A percentile compares a stretch with the other conserved stretches of the same genome.
Evolutionary conservation across 2,329 filamentous ascomycete species (phyloP).

Genomic region (Colletotrichum phormii): DNA sequence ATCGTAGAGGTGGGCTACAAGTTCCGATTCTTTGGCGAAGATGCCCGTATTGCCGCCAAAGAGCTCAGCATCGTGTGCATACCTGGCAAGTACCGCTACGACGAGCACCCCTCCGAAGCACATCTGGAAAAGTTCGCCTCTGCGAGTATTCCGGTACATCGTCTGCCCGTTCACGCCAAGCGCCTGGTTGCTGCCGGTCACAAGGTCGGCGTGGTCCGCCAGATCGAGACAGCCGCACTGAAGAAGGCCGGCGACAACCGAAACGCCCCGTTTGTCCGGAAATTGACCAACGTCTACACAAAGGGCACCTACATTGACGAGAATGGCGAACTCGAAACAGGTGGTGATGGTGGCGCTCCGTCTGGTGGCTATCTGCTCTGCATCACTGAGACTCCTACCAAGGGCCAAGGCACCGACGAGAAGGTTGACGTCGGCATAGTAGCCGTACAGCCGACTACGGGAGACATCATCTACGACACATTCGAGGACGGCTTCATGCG

Average conservation of each 20-base stretch:
- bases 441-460: conserved; percentile 94
- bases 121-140: conserved; percentile 94
- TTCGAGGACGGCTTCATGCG: conserved; percentile 99
- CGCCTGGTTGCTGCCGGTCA: conserved; percentile 90
- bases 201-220: conserved; percentile 95
- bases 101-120: conserved; percentile 93
- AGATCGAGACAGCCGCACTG: conserved; percentile 93
- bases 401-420: conserved; percentile 86
- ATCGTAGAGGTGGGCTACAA: conserved; percentile 98
- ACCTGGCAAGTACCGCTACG: conserved; percentile 92
- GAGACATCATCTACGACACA: conserved; percentile 94
- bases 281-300: conserved; percentile 96
- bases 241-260: conserved; percentile 96
- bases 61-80: conserved; percentile 96
- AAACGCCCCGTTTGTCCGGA: conserved; percentile 90
- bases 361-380: conserved; percentile 91
- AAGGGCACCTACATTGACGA: conserved; percentile 99
- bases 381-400: conserved; percentile 86
- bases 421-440: conserved; percentile 92
- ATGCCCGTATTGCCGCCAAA: conserved; percentile 89
- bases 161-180: conserved; percentile 93
- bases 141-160: conserved; percentile 93
- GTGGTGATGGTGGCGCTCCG: conserved; percentile 60
- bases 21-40: conserved; percentile 96
- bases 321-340: conserved; percentile 78